A percentile compares a stretch with the other conserved stretches of the same genome.
These are phyloP conservation scores for Suillus variegatus DNA, from an alignment of 768 basidiomycete species.

Conservation along the genomic window DNA sequence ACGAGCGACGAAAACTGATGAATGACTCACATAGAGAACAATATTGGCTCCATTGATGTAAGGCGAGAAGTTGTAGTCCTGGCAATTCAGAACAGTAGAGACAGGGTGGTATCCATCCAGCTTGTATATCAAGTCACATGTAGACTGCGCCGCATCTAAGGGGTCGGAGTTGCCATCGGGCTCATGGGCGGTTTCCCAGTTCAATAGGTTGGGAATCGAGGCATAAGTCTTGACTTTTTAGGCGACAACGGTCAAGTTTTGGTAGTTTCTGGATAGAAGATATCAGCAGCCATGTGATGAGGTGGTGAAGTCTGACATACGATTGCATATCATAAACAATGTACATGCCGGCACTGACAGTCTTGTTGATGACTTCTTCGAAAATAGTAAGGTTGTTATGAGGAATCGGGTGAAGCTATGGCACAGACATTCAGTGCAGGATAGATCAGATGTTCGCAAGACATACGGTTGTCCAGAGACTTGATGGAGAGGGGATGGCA, in stretches of 20 bases:
- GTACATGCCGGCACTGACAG: conserved; percentile 41
- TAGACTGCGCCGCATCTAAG: conserved; percentile 47
- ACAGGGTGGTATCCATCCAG: conserved; percentile 61
- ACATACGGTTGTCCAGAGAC: not conserved
- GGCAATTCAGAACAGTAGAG: conserved; percentile 54
- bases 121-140: conserved; percentile 48
- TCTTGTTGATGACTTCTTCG: conserved; percentile 19
- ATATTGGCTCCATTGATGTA: conserved; percentile 69
- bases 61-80: conserved; percentile 60
- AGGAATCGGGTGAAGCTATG: conserved; percentile 17
- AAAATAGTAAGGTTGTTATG: conserved; percentile 54
- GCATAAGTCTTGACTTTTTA: conserved; percentile 66
- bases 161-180: conserved; percentile 71
- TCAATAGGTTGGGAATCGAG: conserved; percentile 62
- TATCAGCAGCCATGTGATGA: not conserved
- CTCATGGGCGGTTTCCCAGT: conserved; percentile 76
- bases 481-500: not conserved
- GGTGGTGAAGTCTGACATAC: conserved; percentile 27
- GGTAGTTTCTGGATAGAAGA: conserved; percentile 45
- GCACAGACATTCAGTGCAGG: too few species aligned
- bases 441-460: too few species aligned
- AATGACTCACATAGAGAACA: conserved; percentile 62
- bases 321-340: conserved; percentile 80
- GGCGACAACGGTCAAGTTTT: conserved; percentile 59
- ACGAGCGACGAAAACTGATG: conserved; percentile 26